phyloP scores from a whole-genome alignment of 2,329 filamentous ascomycete species.

The Calonectria henricotiae region DNA sequence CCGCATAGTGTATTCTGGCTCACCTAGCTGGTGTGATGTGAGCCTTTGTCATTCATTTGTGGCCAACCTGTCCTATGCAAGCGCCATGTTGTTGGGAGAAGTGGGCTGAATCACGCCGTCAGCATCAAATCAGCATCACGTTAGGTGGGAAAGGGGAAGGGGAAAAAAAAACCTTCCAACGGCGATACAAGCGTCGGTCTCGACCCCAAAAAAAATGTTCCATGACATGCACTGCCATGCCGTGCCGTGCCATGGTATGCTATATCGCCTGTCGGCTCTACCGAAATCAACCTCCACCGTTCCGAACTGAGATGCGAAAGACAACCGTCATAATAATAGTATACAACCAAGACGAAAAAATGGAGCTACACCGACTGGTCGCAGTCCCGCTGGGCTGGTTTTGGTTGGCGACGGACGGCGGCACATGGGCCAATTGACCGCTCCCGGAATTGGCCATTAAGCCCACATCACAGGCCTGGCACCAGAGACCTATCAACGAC shows the following conservation, averaged over 20 bases:
- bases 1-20: conserved; percentile 25
- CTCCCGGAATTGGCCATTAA: conserved; percentile 18
- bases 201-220: neutral
- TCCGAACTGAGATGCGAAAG: conserved; percentile 20
- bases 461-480: conserved; percentile 16
- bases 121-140: conserved; percentile 37
- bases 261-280: conserved; percentile 23
- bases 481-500: conserved; percentile 14
- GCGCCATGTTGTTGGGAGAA: conserved; percentile 26
- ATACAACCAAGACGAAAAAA: conserved; percentile 22
- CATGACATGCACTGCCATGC: conserved; percentile 11
- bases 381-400: conserved; percentile 30
- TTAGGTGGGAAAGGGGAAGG: neutral
- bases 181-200: conserved; percentile 2
- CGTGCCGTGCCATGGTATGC: conserved; percentile 1
- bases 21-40: conserved; percentile 9
- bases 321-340: conserved; percentile 33
- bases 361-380: conserved; percentile 30
- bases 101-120: conserved; percentile 31
- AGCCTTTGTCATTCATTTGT: conserved; percentile 23
- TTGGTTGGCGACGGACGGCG: conserved; percentile 21
- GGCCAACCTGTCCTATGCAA: conserved; percentile 33
- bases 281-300: conserved; percentile 22
- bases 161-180: conserved; percentile 11
- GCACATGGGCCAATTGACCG: conserved; percentile 32